These are phyloP conservation scores for Bryum argenteum DNA, from an alignment of 225 moss, liverwort and hornwort genomes.

Conservation along the genomic window DNA sequence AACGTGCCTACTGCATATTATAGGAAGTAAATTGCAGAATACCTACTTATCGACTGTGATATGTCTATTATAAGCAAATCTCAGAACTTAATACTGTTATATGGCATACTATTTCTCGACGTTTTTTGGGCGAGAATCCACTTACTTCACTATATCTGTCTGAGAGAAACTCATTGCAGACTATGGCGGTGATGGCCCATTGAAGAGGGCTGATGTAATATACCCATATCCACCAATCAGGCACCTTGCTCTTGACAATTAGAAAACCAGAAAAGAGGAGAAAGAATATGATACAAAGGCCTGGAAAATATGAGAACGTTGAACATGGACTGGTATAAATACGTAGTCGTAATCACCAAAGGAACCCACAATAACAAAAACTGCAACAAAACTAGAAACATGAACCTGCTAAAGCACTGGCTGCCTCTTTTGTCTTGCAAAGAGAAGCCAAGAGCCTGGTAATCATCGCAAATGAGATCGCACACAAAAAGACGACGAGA, in stretches of 20 bases:
- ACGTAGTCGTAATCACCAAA: neutral
- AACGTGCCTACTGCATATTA: neutral
- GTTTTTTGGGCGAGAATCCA: constrained; percentile 11
- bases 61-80: constrained; percentile 5
- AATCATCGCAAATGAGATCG: constrained; percentile 67
- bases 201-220: constrained; percentile 88
- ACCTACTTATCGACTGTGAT: neutral
- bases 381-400: neutral
- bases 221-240: constrained; percentile 90
- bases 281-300: constrained; percentile 70
- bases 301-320: constrained; percentile 40
- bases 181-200: constrained; percentile 78
- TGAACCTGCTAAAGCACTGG: constrained; percentile 77
- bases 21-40: neutral
- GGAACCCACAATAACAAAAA: neutral
- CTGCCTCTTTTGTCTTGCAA: constrained; percentile 71
- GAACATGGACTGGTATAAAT: neutral
- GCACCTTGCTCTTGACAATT: constrained; percentile 74
- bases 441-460: constrained; percentile 69
- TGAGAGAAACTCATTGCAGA: constrained; percentile 88
- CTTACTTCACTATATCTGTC: constrained; percentile 69
- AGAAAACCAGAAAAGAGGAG: constrained; percentile 83
- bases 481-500: constrained; percentile 58
- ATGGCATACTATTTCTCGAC: neutral
- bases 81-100: neutral